Evolutionary conservation across 2,329 filamentous ascomycete genomes (phyloP).

Genomic region (Aspergillus arachidicola): DNA sequence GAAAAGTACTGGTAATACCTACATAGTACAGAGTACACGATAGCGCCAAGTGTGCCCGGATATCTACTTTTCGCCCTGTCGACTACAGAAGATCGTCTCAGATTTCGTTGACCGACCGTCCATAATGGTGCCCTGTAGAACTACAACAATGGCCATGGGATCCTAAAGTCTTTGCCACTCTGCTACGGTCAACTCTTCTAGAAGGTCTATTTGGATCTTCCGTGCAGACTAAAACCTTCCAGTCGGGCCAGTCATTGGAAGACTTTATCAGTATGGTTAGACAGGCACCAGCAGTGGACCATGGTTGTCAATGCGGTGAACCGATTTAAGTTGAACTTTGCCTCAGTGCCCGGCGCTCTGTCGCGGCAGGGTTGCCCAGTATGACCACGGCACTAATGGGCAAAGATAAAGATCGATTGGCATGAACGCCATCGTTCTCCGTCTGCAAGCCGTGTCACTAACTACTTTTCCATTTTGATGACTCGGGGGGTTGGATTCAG

Average conservation of each 20-base stretch:
- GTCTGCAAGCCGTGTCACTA: neutral
- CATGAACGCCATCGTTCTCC: neutral
- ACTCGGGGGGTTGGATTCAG: neutral
- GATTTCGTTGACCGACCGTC: neutral
- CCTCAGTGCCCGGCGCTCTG: conserved; percentile 8
- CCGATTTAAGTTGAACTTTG: conserved; percentile 7
- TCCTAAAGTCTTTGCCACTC: neutral
- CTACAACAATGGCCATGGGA: neutral
- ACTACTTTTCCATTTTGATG: neutral
- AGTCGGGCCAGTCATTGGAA: conserved; percentile 15
- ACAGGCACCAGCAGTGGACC: conserved; percentile 16
- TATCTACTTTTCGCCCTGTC: neutral
- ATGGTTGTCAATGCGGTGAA: conserved; percentile 12
- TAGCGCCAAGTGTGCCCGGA: neutral
- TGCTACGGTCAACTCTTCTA: conserved; percentile 21
- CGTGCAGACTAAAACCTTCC: conserved; percentile 21
- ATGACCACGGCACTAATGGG: neutral
- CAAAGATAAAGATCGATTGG: neutral
- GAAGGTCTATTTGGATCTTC: conserved; percentile 24
- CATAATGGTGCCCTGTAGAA: neutral
- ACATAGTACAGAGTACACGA: neutral
- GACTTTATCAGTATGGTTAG: conserved; percentile 15
- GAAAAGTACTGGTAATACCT: neutral
- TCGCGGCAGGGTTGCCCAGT: conserved; percentile 7
- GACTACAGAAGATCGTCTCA: neutral